Evolutionary conservation across 345 rosid species (phyloP).

Genomic region (Dipteronia dyeriana): DNA sequence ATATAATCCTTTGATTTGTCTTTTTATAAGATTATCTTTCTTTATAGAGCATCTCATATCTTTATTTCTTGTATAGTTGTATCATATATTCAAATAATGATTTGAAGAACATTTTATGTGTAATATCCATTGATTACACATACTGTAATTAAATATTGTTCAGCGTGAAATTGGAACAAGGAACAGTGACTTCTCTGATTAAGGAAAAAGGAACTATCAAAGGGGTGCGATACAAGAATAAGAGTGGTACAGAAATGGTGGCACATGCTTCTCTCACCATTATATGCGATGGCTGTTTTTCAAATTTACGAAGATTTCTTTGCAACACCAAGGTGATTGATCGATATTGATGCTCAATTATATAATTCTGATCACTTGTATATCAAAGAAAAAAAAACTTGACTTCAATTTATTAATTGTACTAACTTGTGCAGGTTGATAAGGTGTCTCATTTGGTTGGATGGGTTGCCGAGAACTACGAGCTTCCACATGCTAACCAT

Average conservation of each 20-base stretch:
- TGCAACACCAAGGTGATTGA: constrained; percentile 43
- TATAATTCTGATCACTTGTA: too few species aligned
- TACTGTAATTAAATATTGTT: not conserved
- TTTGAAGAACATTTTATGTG: too few species aligned
- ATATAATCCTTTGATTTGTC: too few species aligned
- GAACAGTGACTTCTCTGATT: constrained; percentile 51
- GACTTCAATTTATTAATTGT: too few species aligned
- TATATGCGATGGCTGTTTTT: constrained; percentile 55
- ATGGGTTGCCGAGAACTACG: constrained; percentile 59
- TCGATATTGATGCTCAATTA: too few species aligned
- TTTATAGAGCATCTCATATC: too few species aligned
- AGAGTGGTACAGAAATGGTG: constrained; percentile 28
- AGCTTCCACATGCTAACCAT: constrained; percentile 53
- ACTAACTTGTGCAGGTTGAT: constrained; percentile 47
- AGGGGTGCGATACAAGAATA: constrained; percentile 53
- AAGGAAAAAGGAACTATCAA: constrained; percentile 46
- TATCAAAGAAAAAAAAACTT: too few species aligned
- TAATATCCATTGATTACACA: too few species aligned
- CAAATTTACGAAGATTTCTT: constrained; percentile 55
- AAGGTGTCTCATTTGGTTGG: constrained; percentile 63
- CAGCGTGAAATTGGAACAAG: constrained; percentile 67
- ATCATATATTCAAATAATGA: too few species aligned
- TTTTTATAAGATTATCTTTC: too few species aligned
- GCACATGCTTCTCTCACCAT: constrained; percentile 58
- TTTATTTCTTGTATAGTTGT: too few species aligned